Conservation (phyloP, 768 basidiomycete species). For the Amanita phalloides region DNA sequence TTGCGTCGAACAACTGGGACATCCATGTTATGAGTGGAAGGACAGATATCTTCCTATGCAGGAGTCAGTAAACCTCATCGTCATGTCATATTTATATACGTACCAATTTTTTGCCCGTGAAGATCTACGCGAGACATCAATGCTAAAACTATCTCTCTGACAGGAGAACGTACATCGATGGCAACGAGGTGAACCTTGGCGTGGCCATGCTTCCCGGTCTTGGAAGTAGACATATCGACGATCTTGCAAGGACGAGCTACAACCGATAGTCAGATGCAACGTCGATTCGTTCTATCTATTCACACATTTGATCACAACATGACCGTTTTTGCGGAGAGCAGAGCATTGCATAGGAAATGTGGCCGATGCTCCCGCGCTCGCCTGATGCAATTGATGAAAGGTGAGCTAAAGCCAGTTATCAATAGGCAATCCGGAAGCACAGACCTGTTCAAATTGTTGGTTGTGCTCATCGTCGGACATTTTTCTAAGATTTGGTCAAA, state of each 20-base stretch:
- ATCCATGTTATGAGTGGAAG: conserved; percentile 99
- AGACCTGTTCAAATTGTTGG: conserved; percentile 81
- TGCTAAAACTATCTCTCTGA: conserved; percentile 4
- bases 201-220: conserved; percentile 99
- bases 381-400: conserved; percentile 27
- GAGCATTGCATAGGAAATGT: conserved; percentile 94
- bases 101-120: conserved; percentile 95
- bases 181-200: conserved; percentile 98
- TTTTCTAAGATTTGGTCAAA: conserved; percentile 14
- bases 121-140: conserved; percentile 54
- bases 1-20: conserved; percentile 87
- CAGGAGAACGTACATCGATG: conserved; percentile 67
- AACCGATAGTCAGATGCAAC: conserved; percentile 2
- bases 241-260: conserved; percentile 93
- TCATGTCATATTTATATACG: conserved; percentile 16
- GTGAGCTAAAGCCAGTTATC: not conserved
- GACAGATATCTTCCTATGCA: conserved; percentile 78
- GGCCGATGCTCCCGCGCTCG: conserved; percentile 61
- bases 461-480: conserved; percentile 90
- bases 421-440: conserved; percentile 10
- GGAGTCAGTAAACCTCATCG: not conserved
- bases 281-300: not conserved
- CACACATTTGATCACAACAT: conserved; percentile 90
- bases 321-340: conserved; percentile 85
- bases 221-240: conserved; percentile 98